phyloP scores from a whole-genome alignment of 108 stramenopile species.

The Stephanodiscus triporus region DNA sequence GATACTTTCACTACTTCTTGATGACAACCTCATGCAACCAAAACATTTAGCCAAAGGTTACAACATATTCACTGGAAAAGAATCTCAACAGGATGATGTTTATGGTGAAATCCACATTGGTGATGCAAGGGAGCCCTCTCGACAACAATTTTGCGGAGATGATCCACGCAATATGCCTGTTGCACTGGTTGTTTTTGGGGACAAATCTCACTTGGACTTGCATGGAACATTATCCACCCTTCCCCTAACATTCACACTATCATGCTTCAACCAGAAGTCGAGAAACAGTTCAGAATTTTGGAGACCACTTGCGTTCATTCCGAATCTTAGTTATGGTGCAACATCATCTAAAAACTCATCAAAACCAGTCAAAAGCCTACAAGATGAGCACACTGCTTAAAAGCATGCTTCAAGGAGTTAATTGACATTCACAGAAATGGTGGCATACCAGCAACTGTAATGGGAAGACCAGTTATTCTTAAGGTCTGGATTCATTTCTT shows the following conservation, averaged over 20 bases:
- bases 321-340: background rate
- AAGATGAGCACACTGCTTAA: slow-evolving; percentile 1
- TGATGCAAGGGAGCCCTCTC: background rate
- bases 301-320: slow-evolving; percentile 1
- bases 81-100: too few relatives aligned
- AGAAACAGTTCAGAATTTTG: background rate
- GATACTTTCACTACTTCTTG: background rate
- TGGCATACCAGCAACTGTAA: background rate
- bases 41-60: background rate
- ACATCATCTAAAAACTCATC: background rate
- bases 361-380: background rate
- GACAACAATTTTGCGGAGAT: background rate
- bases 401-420: background rate
- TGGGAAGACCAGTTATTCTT: background rate
- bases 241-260: background rate
- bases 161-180: background rate
- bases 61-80: background rate
- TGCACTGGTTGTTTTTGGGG: slow-evolving; percentile 2
- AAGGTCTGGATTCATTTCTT: slow-evolving; percentile 10
- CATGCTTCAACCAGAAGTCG: background rate
- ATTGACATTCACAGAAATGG: background rate
- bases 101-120: slow-evolving; percentile 5
- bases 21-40: background rate
- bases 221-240: slow-evolving; percentile 3
- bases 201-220: background rate